These are phyloP conservation scores for Dichotomocladium elegans DNA, from an alignment of 371 early-diverging fungal species.

Conservation along the genomic window DNA sequence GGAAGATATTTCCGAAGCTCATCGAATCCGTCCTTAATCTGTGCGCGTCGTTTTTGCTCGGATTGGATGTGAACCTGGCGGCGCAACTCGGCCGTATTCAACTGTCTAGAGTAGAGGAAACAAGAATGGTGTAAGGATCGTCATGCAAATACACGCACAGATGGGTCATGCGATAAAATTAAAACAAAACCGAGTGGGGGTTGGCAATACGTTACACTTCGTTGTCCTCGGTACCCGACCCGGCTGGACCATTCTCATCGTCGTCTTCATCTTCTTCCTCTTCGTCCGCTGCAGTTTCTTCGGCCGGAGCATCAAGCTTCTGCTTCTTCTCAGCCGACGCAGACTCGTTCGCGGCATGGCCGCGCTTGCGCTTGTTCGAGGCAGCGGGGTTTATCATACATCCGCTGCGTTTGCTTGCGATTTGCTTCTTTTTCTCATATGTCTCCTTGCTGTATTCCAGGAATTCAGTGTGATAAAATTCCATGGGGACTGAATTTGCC, in stretches of 20 bases:
- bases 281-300: neutral
- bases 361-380: constrained; percentile 3
- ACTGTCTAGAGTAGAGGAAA: neutral
- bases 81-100: constrained; percentile 36
- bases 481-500: constrained; percentile 45
- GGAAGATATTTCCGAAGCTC: constrained; percentile 47
- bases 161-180: no score
- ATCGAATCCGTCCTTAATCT: constrained; percentile 51
- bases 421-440: constrained; percentile 32
- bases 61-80: constrained; percentile 53
- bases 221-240: neutral
- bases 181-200: no score
- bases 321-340: constrained; percentile 15
- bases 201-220: neutral
- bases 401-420: neutral
- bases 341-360: constrained; percentile 12
- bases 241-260: neutral
- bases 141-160: no score
- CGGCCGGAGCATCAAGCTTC: neutral
- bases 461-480: constrained; percentile 48
- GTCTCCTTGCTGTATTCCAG: constrained; percentile 45
- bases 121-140: no score
- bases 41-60: constrained; percentile 49
- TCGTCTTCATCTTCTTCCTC: neutral
- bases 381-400: no score